These are phyloP conservation scores for Podospora pseudocomata DNA, from an alignment of 495 filamentous ascomycete genomes.

Conservation along the genomic window DNA sequence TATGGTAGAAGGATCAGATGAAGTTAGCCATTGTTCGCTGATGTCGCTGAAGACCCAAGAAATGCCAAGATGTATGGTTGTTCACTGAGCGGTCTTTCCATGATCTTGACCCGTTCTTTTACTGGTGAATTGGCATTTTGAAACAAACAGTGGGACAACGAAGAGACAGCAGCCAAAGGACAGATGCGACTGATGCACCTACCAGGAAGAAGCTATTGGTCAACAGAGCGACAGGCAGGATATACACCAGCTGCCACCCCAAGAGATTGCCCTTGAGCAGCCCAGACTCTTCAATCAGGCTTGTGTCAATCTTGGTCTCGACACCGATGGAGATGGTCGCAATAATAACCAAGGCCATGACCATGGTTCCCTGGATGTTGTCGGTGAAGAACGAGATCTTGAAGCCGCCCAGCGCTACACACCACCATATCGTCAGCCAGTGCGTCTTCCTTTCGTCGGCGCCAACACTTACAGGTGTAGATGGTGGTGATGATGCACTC, in stretches of 20 bases:
- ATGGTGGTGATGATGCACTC: slow-evolving; percentile 69
- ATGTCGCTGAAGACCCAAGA: no score
- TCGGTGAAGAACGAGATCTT: slow-evolving; percentile 74
- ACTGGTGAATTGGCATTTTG: slow-evolving; percentile 70
- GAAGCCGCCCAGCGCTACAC: slow-evolving; percentile 67
- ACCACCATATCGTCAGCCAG: slow-evolving; percentile 17
- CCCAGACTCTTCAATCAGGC: slow-evolving; percentile 58
- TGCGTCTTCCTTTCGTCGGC: neutral
- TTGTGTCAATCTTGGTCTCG: slow-evolving; percentile 64
- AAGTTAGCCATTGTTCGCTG: neutral
- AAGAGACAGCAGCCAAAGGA: neutral
- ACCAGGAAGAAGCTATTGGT: slow-evolving; percentile 74
- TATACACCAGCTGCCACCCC: slow-evolving; percentile 76
- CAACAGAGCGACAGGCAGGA: slow-evolving; percentile 67
- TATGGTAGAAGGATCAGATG: slow-evolving; percentile 2
- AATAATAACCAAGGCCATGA: slow-evolving; percentile 62
- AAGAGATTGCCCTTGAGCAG: slow-evolving; percentile 57
- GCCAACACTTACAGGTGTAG: slow-evolving; percentile 61
- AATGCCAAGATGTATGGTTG: no score
- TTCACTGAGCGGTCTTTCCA: no score
- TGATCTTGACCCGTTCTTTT: slow-evolving; percentile 41
- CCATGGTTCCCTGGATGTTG: slow-evolving; percentile 72
- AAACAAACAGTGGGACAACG: slow-evolving; percentile 65
- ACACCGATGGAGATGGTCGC: slow-evolving; percentile 69
- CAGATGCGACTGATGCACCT: neutral